Conservation (phyloP, 352 stramenopile species). For the Pythium rhizo-oryzae region DNA sequence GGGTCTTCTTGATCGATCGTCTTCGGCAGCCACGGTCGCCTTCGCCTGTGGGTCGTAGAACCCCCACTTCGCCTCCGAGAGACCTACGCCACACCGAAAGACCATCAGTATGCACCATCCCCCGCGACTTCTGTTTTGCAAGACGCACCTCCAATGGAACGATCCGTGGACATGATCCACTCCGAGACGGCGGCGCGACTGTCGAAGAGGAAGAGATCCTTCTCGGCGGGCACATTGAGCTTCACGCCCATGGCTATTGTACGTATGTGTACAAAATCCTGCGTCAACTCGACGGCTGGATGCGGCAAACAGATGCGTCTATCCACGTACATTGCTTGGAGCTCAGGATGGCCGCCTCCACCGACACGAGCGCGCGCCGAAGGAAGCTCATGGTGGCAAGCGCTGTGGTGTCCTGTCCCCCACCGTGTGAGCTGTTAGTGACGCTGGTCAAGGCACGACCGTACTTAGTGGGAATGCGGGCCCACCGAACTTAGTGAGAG, state of each 20-base stretch:
- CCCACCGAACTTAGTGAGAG: background rate
- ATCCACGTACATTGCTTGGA: slow-evolving; percentile 74
- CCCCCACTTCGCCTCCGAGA: slow-evolving; percentile 73
- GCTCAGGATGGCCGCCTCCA: slow-evolving; percentile 77
- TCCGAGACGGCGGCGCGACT: slow-evolving; percentile 47
- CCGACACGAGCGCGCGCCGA: slow-evolving; percentile 63
- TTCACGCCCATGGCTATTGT: slow-evolving; percentile 65
- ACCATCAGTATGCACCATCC: background rate
- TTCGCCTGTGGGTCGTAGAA: slow-evolving; percentile 51
- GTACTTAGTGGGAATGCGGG: slow-evolving; percentile 6
- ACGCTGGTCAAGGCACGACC: slow-evolving; percentile 7
- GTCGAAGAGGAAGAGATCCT: slow-evolving; percentile 78
- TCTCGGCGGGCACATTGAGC: slow-evolving; percentile 74
- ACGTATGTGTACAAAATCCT: background rate
- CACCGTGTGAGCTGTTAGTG: background rate
- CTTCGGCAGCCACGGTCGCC: background rate
- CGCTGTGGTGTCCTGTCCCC: background rate
- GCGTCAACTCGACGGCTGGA: too few relatives aligned
- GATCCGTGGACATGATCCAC: slow-evolving; percentile 78
- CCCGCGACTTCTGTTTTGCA: background rate
- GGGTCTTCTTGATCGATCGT: slow-evolving; percentile 8
- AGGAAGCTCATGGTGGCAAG: slow-evolving; percentile 68
- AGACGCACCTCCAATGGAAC: slow-evolving; percentile 72
- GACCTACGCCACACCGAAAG: slow-evolving; percentile 10
- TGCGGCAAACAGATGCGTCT: background rate